Conservation (phyloP, 257 asterid species). For the Solanum bulbocastanum region DNA sequence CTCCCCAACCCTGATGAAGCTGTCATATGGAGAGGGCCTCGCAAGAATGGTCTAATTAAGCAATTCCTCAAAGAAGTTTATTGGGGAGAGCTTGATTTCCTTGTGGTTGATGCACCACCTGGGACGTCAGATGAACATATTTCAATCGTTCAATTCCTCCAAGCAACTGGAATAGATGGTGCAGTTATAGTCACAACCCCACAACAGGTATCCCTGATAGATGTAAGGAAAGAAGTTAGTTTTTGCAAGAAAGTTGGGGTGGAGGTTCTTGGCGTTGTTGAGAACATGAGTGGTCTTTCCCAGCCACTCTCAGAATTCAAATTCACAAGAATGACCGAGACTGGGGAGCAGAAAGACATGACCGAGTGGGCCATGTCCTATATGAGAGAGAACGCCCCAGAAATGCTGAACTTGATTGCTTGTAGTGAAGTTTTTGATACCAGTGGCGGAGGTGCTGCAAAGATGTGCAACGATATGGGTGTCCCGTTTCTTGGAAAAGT, state of each 20-base stretch:
- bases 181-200: constrained; percentile 90
- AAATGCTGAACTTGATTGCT: constrained; percentile 45
- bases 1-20: constrained; percentile 53
- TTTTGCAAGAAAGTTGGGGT: constrained; percentile 82
- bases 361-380: constrained; percentile 40
- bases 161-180: constrained; percentile 76
- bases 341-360: constrained; percentile 52
- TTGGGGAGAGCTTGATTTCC: constrained; percentile 92
- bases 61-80: constrained; percentile 75
- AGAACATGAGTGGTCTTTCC: constrained; percentile 85
- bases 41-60: constrained; percentile 67
- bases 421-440: constrained; percentile 68
- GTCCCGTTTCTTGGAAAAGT: constrained; percentile 83
- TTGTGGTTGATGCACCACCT: constrained; percentile 88
- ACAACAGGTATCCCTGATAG: constrained; percentile 82
- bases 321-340: constrained; percentile 30
- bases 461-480: constrained; percentile 75
- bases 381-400: constrained; percentile 65
- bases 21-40: constrained; percentile 88
- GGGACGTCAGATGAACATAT: constrained; percentile 96
- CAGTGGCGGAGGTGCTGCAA: constrained; percentile 81
- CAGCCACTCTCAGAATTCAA: constrained; percentile 49
- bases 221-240: constrained; percentile 83
- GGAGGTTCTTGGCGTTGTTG: constrained; percentile 74
- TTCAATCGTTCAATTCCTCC: constrained; percentile 75